phyloP scores from a whole-genome alignment of 2,329 filamentous ascomycete species.

The Exophiala lecanii-corni region DNA sequence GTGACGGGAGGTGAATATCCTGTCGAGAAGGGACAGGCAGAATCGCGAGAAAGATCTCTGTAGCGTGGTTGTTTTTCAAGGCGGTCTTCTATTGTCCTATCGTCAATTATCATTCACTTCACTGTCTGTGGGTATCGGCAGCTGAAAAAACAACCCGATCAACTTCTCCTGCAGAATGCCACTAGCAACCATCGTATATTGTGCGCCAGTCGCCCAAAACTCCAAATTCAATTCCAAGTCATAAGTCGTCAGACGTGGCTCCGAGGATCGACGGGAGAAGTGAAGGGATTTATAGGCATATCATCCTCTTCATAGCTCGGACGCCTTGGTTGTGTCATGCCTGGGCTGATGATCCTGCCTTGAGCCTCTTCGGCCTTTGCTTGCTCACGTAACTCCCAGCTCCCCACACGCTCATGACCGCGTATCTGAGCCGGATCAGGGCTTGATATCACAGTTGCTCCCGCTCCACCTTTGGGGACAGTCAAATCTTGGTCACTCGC shows the following conservation, averaged over 20 bases:
- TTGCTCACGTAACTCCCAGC: conserved; percentile 50
- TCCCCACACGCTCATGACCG: conserved; percentile 51
- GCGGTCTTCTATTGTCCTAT: too few species aligned
- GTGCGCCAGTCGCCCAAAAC: background rate
- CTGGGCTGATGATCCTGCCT: conserved; percentile 12
- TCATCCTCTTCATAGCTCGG: conserved; percentile 46
- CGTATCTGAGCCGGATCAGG: conserved; percentile 27
- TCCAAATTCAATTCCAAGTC: background rate
- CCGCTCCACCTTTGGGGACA: conserved; percentile 40
- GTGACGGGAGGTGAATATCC: too few species aligned
- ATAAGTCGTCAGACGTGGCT: conserved; percentile 42
- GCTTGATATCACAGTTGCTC: conserved; percentile 31
- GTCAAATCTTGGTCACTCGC: conserved; percentile 51
- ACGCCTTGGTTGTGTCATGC: conserved; percentile 22
- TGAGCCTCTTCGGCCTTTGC: conserved; percentile 19
- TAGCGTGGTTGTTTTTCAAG: too few species aligned
- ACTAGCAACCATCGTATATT: too few species aligned
- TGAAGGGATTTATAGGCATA: conserved; percentile 34
- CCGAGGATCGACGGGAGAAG: conserved; percentile 41
- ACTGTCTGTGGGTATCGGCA: background rate
- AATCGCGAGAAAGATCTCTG: too few species aligned
- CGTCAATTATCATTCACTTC: too few species aligned
- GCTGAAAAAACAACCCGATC: background rate
- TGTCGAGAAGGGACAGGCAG: too few species aligned
- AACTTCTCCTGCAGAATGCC: too few species aligned